Conservation (phyloP, 345 rosid genomes). For the Raphanus raphanistrum region DNA sequence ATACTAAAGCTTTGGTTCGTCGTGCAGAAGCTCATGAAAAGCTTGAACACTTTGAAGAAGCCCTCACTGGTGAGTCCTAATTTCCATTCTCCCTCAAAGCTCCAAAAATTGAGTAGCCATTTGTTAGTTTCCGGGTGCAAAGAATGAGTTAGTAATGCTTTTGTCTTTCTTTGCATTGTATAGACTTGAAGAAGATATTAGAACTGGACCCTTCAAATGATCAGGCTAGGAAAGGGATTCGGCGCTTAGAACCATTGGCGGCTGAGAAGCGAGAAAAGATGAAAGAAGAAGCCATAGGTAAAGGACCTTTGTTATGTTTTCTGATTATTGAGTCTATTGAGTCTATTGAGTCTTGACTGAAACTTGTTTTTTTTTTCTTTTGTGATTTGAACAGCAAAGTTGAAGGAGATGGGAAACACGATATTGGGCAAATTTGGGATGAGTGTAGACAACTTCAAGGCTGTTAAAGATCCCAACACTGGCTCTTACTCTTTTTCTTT, state of each 20-base stretch:
- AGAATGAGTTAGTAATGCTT: not conserved
- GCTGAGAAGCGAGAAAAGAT: constrained; percentile 78
- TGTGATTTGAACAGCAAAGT: constrained; percentile 51
- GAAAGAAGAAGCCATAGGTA: constrained; percentile 96
- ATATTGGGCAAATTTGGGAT: constrained; percentile 80
- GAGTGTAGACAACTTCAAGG: constrained; percentile 88
- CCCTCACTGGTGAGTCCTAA: constrained; percentile 58
- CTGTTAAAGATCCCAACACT: constrained; percentile 87
- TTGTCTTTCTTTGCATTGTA: not conserved
- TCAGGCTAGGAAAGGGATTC: constrained; percentile 61
- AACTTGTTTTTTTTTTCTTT: not conserved
- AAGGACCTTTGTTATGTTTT: constrained; percentile 16
- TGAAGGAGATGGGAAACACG: constrained; percentile 81
- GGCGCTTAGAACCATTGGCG: constrained; percentile 70
- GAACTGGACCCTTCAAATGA: constrained; percentile 75
- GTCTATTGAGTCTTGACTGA: too few relatives aligned
- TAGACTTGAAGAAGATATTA: constrained; percentile 75
- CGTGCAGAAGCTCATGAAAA: constrained; percentile 85
- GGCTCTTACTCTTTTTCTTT: constrained; percentile 82
- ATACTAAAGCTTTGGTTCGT: constrained; percentile 62
- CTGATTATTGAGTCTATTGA: not conserved
- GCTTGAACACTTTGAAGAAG: constrained; percentile 79
- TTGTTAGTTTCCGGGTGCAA: not conserved
- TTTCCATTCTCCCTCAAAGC: not conserved
- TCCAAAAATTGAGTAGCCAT: not conserved